phyloP scores from a whole-genome alignment of 495 filamentous ascomycete genomes.

The Saxophila tyrrhenica region DNA sequence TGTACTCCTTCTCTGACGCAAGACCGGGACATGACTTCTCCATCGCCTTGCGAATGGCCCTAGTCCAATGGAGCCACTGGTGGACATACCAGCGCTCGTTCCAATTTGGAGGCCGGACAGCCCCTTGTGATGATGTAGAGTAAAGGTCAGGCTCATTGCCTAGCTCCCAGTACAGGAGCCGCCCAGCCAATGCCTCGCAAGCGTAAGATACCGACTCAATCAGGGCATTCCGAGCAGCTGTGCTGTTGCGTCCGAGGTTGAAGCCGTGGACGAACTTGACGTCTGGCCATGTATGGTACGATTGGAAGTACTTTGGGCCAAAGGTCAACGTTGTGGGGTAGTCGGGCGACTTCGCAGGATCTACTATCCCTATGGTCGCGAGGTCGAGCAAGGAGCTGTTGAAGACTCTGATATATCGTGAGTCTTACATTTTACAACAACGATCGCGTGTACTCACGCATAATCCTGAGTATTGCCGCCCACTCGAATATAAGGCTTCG shows the following conservation, averaged over 20 bases:
- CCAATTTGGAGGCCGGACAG: slow-evolving; percentile 43
- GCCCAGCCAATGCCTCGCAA: slow-evolving; percentile 46
- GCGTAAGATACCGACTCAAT: slow-evolving; percentile 45
- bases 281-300: slow-evolving; percentile 47
- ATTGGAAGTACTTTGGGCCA: slow-evolving; percentile 55
- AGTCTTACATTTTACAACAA: not conserved
- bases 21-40: slow-evolving; percentile 42
- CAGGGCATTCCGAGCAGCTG: slow-evolving; percentile 39
- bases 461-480: slow-evolving; percentile 49
- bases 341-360: slow-evolving; percentile 40
- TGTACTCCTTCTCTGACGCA: slow-evolving; percentile 12
- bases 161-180: slow-evolving; percentile 47
- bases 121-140: slow-evolving; percentile 41
- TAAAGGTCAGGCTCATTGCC: slow-evolving; percentile 61
- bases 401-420: slow-evolving; percentile 36
- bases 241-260: slow-evolving; percentile 49
- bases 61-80: slow-evolving; percentile 50
- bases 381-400: slow-evolving; percentile 39
- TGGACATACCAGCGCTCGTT: slow-evolving; percentile 45
- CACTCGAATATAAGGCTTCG: slow-evolving; percentile 47
- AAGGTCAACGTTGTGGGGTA: slow-evolving; percentile 52
- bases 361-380: slow-evolving; percentile 43
- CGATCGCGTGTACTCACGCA: not conserved
- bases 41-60: slow-evolving; percentile 39
- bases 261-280: slow-evolving; percentile 53